Evolutionary conservation across 2,329 filamentous ascomycete species (phyloP).

Genomic region (Lasiodiplodia sp.): DNA sequence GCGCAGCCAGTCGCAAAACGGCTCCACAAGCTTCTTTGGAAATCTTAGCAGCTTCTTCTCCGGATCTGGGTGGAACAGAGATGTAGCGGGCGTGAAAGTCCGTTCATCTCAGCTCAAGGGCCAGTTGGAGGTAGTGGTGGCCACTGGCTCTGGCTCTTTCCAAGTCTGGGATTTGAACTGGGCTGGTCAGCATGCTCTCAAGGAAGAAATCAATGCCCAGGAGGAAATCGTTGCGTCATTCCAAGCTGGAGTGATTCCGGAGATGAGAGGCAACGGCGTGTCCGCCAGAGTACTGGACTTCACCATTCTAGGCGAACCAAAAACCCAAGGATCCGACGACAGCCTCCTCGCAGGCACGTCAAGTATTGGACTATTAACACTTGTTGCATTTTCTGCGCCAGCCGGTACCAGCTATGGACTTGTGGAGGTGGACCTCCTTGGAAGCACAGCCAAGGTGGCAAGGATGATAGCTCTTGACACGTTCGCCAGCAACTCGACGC

Average conservation of each 20-base stretch:
- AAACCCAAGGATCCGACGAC: slow-evolving; percentile 57
- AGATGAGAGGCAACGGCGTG: slow-evolving; percentile 57
- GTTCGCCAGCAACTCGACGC: slow-evolving; percentile 41
- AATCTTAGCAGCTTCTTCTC: slow-evolving; percentile 80
- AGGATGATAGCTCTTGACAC: slow-evolving; percentile 71
- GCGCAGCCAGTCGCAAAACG: slow-evolving; percentile 58
- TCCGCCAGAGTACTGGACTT: slow-evolving; percentile 82
- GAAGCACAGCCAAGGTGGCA: slow-evolving; percentile 62
- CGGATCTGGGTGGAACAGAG: slow-evolving; percentile 73
- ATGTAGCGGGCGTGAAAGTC: slow-evolving; percentile 80
- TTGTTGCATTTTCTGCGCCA: slow-evolving; percentile 42
- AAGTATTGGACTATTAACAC: slow-evolving; percentile 39
- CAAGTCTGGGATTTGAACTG: slow-evolving; percentile 90
- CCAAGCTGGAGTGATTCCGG: slow-evolving; percentile 58
- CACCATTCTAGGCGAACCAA: slow-evolving; percentile 62
- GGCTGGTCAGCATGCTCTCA: slow-evolving; percentile 79
- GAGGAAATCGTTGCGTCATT: slow-evolving; percentile 70
- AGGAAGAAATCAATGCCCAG: slow-evolving; percentile 74
- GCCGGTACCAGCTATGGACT: slow-evolving; percentile 69
- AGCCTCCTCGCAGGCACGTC: slow-evolving; percentile 29
- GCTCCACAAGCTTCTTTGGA: slow-evolving; percentile 74
- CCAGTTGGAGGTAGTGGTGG: slow-evolving; percentile 83
- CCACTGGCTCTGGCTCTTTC: slow-evolving; percentile 77
- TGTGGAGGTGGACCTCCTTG: slow-evolving; percentile 72
- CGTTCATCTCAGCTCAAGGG: slow-evolving; percentile 76